These are phyloP conservation scores for Strobilomyces dryophilus DNA, from an alignment of 768 basidiomycete genomes.

Conservation along the genomic window DNA sequence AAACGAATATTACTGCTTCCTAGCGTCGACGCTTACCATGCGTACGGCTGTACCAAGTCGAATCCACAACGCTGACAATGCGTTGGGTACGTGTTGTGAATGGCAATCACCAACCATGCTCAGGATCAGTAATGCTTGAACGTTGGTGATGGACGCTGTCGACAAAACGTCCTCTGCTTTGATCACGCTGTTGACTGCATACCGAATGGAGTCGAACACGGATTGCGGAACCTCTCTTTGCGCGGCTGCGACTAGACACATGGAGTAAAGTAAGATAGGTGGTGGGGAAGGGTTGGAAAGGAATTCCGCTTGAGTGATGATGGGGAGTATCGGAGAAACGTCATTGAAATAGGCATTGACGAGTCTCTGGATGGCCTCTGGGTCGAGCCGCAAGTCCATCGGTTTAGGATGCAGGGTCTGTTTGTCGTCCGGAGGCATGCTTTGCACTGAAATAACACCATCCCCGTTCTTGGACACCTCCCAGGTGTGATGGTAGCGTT, in stretches of 20 bases:
- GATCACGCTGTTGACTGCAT: constrained; percentile 80
- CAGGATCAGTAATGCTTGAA: constrained; percentile 82
- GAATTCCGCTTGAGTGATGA: constrained; percentile 88
- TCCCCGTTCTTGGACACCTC: constrained; percentile 81
- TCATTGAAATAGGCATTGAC: constrained; percentile 90
- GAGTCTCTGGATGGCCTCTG: constrained; percentile 72
- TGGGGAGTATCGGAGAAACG: constrained; percentile 83
- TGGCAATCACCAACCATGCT: constrained; percentile 89
- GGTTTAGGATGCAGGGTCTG: constrained; percentile 55
- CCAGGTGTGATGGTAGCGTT: constrained; percentile 84
- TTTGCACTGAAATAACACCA: constrained; percentile 80
- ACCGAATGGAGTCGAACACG: constrained; percentile 88
- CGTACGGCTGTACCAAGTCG: constrained; percentile 86
- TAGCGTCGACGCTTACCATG: constrained; percentile 60
- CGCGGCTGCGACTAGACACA: constrained; percentile 89
- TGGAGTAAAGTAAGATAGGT: constrained; percentile 84
- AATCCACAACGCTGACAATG: constrained; percentile 82
- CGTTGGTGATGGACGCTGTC: constrained; percentile 78
- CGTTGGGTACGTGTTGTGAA: constrained; percentile 82
- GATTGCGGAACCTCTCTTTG: constrained; percentile 77
- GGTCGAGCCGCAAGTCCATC: constrained; percentile 69
- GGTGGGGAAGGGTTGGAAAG: constrained; percentile 68
- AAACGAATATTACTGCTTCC: constrained; percentile 9
- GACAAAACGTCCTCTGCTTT: constrained; percentile 89
- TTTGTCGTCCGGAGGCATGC: constrained; percentile 48